Base-by-base conservation (phyloP, 2,329 filamentous ascomycete genomes). In the Elsinoe ampelina region DNA sequence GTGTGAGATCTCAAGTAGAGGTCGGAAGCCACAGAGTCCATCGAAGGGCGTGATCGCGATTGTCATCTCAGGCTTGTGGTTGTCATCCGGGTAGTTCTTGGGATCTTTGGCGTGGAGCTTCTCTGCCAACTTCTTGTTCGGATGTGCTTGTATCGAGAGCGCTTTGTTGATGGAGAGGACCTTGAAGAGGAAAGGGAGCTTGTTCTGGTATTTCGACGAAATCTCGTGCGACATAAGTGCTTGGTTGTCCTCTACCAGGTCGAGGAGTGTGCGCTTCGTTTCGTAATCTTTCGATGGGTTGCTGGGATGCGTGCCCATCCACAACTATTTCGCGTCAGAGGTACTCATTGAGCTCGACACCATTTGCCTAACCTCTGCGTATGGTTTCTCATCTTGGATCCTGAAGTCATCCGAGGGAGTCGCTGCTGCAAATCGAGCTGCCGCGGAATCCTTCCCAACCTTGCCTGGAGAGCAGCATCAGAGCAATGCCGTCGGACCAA, bases 41-140 rank as follows among this genome's bases (percentile, higher is more conserved):
- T 97, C 92, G 63, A 98, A 98, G 0, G 89, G 86, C 1, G 93
- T 97, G 66, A 98, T 86, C 60, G 93, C 93, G 71, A 98, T 95
- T 61, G 93, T 91, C 93, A 98, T 98, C 74, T 98, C 93, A 34
- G 93, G 93, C 75, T 98, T 98, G 79, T 98, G 93, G 75, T 98
- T 98, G 76, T 97, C 92, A 77, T 98, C 90, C 72, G 92, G 93
- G 69, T 98, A 98, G 77, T 98, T 95, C 73, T 89, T 89, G 50
- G 90, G 81, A 68, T 98, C 92, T 61, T 80, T 83, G 38, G 84
- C 81, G 71, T 97, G 93, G 30, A 98, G 77, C 69, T 89, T 76
- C 74, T 95, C 92, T 54, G 93, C 93, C 12, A 95, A 84, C 73
- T 87, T 89, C 81, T 71, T 71, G 63, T 72, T 72, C 3, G 70